Percentiles rank a stretch among this genome's conserved stretches.
Evolutionary conservation across 208 protist species (phyloP).

Genomic region (Trypanosoma platydactyli): DNA sequence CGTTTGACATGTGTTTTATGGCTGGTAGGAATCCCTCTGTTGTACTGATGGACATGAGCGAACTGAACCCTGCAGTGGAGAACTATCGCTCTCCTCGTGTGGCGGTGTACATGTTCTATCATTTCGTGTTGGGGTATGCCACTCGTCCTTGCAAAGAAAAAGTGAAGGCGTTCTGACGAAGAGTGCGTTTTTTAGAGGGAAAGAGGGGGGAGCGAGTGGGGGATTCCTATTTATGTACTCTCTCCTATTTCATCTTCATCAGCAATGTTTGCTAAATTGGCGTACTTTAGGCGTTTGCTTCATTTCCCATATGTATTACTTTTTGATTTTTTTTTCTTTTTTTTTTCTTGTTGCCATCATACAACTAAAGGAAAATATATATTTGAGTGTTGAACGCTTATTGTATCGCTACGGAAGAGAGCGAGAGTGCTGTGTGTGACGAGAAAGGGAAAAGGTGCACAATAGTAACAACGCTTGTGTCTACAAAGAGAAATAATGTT

Average conservation of each 20-base stretch:
- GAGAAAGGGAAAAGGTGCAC: not conserved
- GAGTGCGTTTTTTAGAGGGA: not conserved
- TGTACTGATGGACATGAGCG: conserved; percentile 59
- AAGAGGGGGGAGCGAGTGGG: not conserved
- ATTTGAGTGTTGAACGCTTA: not conserved
- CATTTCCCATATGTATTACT: not conserved
- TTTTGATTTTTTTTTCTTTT: conserved; percentile 5
- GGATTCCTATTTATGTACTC: not conserved
- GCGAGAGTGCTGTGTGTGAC: not conserved
- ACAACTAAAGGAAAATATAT: conserved; percentile 3
- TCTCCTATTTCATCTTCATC: not conserved
- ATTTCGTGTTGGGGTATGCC: conserved; percentile 57
- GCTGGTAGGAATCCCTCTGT: conserved; percentile 45
- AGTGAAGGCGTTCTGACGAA: not conserved
- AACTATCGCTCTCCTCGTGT: conserved; percentile 51
- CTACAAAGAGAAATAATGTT: conserved; percentile 13
- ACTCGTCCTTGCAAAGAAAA: conserved; percentile 22
- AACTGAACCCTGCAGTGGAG: conserved; percentile 68
- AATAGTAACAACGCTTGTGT: not conserved
- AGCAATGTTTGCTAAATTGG: not conserved
- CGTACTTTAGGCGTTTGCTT: not conserved
- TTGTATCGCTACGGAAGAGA: not conserved
- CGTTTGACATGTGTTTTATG: conserved; percentile 55
- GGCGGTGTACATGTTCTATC: conserved; percentile 60
- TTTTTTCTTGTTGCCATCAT: not conserved